Percentiles rank a stretch among this genome's conserved stretches.
Evolutionary conservation across 192 early-diverging fungal species (phyloP).

Genomic region (Mortierella alpina): DNA sequence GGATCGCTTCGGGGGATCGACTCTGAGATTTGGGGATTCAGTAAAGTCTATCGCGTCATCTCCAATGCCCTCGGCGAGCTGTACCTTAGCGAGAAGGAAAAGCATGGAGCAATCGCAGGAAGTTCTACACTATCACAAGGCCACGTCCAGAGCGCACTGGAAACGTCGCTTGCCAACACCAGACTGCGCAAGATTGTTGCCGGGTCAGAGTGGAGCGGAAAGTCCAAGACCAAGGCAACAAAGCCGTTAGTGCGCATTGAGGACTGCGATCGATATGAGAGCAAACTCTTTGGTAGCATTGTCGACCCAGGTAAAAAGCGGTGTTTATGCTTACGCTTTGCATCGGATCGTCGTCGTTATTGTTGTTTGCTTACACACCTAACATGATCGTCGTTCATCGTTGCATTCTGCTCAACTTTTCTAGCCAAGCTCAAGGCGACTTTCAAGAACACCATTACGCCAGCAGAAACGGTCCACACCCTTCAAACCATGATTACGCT

Average conservation of each 20-base stretch:
- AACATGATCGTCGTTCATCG: not conserved
- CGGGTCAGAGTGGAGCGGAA: conserved; percentile 18
- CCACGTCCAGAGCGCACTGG: conserved; percentile 32
- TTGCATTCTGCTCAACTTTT: not conserved
- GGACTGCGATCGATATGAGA: conserved; percentile 76
- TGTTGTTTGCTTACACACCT: conserved; percentile 39
- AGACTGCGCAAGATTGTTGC: conserved; percentile 10
- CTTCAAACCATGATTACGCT: conserved; percentile 88
- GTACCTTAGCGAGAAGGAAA: conserved; percentile 9
- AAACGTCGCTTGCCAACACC: conserved; percentile 29
- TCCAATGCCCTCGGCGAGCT: conserved; percentile 59
- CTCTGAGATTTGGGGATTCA: conserved; percentile 57
- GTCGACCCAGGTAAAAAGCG: conserved; percentile 74
- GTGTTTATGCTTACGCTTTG: not conserved
- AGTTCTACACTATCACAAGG: conserved; percentile 3
- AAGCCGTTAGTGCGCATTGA: conserved; percentile 46
- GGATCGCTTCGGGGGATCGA: conserved; percentile 45
- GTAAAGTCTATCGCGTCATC: conserved; percentile 59
- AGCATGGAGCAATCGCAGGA: not conserved
- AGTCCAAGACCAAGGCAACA: conserved; percentile 17
- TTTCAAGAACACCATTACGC: conserved; percentile 81
- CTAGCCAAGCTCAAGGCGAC: conserved; percentile 63
- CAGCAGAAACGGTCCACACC: conserved; percentile 81
- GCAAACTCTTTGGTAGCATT: conserved; percentile 79
- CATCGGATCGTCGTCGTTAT: conserved; percentile 7